Conservation (phyloP, 2,329 filamentous ascomycete species). For the Diaporthe citri region DNA sequence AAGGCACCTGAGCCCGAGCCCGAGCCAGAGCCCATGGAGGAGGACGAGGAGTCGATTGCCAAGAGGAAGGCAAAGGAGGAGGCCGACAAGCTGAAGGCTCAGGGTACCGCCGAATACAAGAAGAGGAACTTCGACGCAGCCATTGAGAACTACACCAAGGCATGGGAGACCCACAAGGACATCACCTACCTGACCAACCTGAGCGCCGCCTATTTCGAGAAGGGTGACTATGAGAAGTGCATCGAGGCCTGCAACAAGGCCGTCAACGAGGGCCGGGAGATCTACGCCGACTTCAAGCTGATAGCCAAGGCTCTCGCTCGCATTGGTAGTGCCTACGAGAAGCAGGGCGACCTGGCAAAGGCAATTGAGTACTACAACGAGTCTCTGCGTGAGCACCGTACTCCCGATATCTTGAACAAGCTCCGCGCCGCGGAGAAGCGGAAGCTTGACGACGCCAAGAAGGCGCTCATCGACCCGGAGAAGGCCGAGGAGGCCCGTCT, state of each 20-base stretch:
- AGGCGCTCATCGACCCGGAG: constrained; percentile 87
- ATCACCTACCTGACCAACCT: constrained; percentile 98
- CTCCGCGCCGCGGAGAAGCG: constrained; percentile 90
- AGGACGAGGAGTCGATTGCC: constrained; percentile 85
- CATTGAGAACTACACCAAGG: constrained; percentile 93
- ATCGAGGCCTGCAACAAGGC: constrained; percentile 91
- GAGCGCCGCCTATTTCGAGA: constrained; percentile 93
- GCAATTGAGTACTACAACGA: constrained; percentile 93
- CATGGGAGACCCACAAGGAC: constrained; percentile 95
- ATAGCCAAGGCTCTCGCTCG: constrained; percentile 98
- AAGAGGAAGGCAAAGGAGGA: constrained; percentile 93
- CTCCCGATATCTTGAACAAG: constrained; percentile 92
- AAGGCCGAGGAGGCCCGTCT: constrained; percentile 97
- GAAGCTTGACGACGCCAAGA: constrained; percentile 80
- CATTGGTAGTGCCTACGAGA: constrained; percentile 95
- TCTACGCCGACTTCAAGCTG: constrained; percentile 96
- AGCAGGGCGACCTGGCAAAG: constrained; percentile 80
- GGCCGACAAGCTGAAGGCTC: constrained; percentile 93
- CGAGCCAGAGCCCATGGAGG: constrained; percentile 73
- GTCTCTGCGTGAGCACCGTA: constrained; percentile 96
- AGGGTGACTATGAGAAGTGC: constrained; percentile 90
- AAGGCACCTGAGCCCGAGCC: constrained; percentile 72
- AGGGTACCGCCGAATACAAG: constrained; percentile 97
- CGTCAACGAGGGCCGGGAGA: constrained; percentile 87
- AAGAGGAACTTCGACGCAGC: constrained; percentile 97